These are phyloP conservation scores for Reticulascus tulasneorum DNA, from an alignment of 2,329 filamentous ascomycete genomes.

Conservation along the genomic window DNA sequence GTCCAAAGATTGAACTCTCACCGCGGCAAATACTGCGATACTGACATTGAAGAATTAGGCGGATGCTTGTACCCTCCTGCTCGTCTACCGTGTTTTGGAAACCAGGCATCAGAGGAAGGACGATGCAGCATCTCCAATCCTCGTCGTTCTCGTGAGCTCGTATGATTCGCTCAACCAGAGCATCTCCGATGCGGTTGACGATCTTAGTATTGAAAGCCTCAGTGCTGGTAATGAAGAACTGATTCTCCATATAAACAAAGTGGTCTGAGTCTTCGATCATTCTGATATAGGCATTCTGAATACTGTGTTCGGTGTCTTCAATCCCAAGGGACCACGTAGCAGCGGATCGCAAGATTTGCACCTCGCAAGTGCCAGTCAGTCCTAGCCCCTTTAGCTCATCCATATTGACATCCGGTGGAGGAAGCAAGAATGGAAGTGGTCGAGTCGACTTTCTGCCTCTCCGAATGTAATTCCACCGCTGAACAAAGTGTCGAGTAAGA, in stretches of 20 bases:
- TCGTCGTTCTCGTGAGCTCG: constrained; percentile 79
- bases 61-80: constrained; percentile 89
- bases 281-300: constrained; percentile 92
- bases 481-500: constrained; percentile 91
- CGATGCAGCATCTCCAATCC: constrained; percentile 82
- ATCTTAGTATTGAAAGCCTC: constrained; percentile 85
- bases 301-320: constrained; percentile 84
- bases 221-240: constrained; percentile 95
- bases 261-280: constrained; percentile 94
- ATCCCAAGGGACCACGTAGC: constrained; percentile 90
- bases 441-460: constrained; percentile 89
- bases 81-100: constrained; percentile 96
- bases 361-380: constrained; percentile 89
- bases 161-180: constrained; percentile 86
- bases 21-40: constrained; percentile 94
- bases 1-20: constrained; percentile 85
- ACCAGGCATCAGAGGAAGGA: constrained; percentile 96
- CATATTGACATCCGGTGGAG: constrained; percentile 84
- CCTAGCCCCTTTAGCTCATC: constrained; percentile 85
- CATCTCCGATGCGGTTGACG: constrained; percentile 90
- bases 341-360: constrained; percentile 90
- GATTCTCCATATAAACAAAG: constrained; percentile 98
- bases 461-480: constrained; percentile 96
- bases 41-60: constrained; percentile 95
- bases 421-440: constrained; percentile 88